Base-by-base conservation (phyloP, 2,329 filamentous ascomycete genomes). In the Fusarium lyarnte region DNA sequence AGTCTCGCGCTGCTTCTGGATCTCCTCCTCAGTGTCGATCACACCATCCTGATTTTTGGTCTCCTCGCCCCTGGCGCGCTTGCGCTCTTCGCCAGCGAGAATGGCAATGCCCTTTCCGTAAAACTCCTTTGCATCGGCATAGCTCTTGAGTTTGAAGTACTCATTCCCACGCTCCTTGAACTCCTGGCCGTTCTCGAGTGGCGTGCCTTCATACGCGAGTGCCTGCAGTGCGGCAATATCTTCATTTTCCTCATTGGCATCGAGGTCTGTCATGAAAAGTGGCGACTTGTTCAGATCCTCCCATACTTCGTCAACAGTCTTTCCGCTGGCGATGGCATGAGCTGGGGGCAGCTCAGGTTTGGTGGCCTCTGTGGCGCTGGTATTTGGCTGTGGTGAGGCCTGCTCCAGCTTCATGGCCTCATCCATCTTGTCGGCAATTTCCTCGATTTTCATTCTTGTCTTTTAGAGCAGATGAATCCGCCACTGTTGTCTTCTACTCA, bases 121-220 rank as follows among this genome's bases (percentile, higher is more conserved):
- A 81, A 95, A 98, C 81, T 97, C 94, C 79, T 92, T 92, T 8
- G 95, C 96, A 81, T 98, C 94, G 31, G 82, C 85, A 90, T 92
- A 97, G 52, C 89, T 86, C 81, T 90, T 91, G 61, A 87, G 86
- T 76, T 88, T 87, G 79, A 97, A 97, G 78, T 89, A 91, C 77
- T 98, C 95, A 80, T 99, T 99, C 38, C 96, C 96, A 74, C 94
- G 93, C 79, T 95, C 92, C 77, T 96, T 94, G 85, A 98, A 98
- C 73, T 94, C 94, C 47, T 88, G 84, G 25, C 91, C 93, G 69
- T 97, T 92, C 81, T 98, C 95, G 14, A 91, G 87, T 53, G 93
- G 90, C 13, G 94, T 95, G 25, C 96, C 97, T 84, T 99, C 96
- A 80, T 98, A 97, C 35, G 94, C 94, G 42, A 99, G 85, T 1